Evolutionary conservation across 305 asterid genomes (phyloP).

Genomic region (Solanum hybrid): DNA sequence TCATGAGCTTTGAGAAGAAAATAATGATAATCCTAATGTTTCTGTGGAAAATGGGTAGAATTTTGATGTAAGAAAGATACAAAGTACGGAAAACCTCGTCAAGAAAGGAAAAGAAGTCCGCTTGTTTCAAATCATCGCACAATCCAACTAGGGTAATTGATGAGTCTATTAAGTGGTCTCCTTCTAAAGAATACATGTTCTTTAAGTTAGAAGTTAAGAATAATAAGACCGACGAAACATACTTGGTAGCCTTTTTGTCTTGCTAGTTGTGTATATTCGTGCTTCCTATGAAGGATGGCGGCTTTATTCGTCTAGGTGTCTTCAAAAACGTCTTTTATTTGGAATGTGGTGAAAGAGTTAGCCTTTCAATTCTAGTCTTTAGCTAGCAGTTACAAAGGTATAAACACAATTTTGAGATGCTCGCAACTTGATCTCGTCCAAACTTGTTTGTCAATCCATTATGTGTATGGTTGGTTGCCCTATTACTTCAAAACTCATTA

Average conservation of each 20-base stretch:
- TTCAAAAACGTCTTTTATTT: neutral
- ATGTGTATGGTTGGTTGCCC: neutral
- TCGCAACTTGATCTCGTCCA: neutral
- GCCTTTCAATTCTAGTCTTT: neutral
- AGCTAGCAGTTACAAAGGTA: neutral
- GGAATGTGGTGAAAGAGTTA: neutral
- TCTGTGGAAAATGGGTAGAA: neutral
- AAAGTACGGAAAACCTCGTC: neutral
- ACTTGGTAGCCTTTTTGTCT: neutral
- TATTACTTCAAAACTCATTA: too few relatives aligned
- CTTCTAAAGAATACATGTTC: neutral
- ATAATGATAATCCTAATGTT: neutral
- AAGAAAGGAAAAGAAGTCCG: too few relatives aligned
- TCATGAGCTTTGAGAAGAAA: neutral
- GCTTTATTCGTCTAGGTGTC: neutral
- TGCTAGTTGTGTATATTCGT: neutral
- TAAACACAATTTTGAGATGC: neutral
- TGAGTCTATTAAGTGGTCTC: neutral
- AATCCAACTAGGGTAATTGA: neutral
- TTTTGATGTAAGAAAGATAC: neutral
- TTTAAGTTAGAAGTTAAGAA: neutral
- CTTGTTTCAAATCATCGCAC: neutral
- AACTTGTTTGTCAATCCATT: neutral
- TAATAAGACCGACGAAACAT: neutral
- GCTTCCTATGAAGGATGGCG: neutral